Percentiles rank a stretch among this genome's conserved stretches.
phyloP scores from a whole-genome alignment of 2,329 filamentous ascomycete species.

The Neonectria neomacrospora region DNA sequence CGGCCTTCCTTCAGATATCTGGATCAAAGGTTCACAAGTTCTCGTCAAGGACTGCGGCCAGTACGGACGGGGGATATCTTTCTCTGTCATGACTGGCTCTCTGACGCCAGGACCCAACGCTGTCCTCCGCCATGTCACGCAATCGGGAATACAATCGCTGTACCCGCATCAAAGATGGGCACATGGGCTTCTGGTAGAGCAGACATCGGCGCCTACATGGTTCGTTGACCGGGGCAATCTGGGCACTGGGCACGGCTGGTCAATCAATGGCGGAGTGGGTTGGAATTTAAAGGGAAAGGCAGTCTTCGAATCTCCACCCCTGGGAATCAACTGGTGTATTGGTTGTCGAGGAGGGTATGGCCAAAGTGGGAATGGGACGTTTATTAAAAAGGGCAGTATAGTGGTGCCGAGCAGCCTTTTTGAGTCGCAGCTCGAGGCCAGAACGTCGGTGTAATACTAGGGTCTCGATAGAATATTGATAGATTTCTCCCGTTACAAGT shows the following conservation, averaged over 20 bases:
- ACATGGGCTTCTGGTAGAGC: conserved; percentile 36
- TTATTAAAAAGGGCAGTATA: background rate
- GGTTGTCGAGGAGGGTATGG: conserved; percentile 18
- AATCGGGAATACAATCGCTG: conserved; percentile 30
- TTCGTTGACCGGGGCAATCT: conserved; percentile 31
- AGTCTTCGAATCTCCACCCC: conserved; percentile 31
- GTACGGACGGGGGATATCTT: conserved; percentile 23
- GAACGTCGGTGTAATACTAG: background rate
- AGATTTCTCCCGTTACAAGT: no score
- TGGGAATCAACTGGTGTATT: conserved; percentile 40
- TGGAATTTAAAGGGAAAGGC: conserved; percentile 32
- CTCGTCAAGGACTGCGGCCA: conserved; percentile 36
- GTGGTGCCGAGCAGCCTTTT: conserved; percentile 35
- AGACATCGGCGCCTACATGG: conserved; percentile 4
- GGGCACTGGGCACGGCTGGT: conserved; percentile 38
- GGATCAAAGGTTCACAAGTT: conserved; percentile 33
- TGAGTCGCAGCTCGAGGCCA: conserved; percentile 20
- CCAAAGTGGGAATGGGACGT: conserved; percentile 25
- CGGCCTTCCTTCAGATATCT: conserved; percentile 33
- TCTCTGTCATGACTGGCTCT: conserved; percentile 32
- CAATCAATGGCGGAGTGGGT: conserved; percentile 38
- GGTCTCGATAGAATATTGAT: no score
- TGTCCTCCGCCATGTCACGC: conserved; percentile 29
- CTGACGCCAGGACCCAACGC: conserved; percentile 34
- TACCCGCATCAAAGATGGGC: conserved; percentile 42